Conservation (phyloP, 805 yeast genomes). For the Torulaspora quercuum region DNA sequence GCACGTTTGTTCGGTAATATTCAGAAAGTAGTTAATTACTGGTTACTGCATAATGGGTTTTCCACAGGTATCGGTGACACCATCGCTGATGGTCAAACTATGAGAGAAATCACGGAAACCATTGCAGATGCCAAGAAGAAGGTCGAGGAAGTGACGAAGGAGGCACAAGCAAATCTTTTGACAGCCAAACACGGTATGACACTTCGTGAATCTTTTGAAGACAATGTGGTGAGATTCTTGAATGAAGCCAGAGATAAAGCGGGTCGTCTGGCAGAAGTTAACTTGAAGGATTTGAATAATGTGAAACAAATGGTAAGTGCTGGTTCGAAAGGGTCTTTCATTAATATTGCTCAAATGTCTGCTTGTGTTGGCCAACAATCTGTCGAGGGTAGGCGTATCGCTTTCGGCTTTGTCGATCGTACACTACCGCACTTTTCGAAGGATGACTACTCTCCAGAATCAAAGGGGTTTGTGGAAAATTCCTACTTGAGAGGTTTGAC, state of each 20-base stretch:
- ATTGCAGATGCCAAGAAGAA: conserved; percentile 89
- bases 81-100: conserved; percentile 95
- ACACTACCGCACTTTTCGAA: conserved; percentile 96
- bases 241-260: conserved; percentile 99
- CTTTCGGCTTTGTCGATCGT: conserved; percentile 94
- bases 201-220: conserved; percentile 95
- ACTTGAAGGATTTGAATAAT: conserved; percentile 87
- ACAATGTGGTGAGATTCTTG: conserved; percentile 88
- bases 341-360: conserved; percentile 98
- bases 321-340: conserved; percentile 98
- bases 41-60: conserved; percentile 95
- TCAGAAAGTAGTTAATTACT: conserved; percentile 92
- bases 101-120: conserved; percentile 89
- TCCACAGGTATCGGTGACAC: conserved; percentile 99
- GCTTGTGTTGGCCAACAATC: conserved; percentile 99
- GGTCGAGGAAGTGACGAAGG: conserved; percentile 89
- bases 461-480: conserved; percentile 96
- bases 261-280: conserved; percentile 97
- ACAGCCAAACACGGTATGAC: conserved; percentile 99
- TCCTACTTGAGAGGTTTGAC: conserved; percentile 96
- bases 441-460: conserved; percentile 98
- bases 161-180: conserved; percentile 83
- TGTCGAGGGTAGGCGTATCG: conserved; percentile 99
- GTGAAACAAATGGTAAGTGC: conserved; percentile 99
- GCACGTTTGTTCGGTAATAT: conserved; percentile 87